These are phyloP conservation scores for Aureobasidium melanogenum DNA, from an alignment of 2,329 filamentous ascomycete species.

Conservation along the genomic window DNA sequence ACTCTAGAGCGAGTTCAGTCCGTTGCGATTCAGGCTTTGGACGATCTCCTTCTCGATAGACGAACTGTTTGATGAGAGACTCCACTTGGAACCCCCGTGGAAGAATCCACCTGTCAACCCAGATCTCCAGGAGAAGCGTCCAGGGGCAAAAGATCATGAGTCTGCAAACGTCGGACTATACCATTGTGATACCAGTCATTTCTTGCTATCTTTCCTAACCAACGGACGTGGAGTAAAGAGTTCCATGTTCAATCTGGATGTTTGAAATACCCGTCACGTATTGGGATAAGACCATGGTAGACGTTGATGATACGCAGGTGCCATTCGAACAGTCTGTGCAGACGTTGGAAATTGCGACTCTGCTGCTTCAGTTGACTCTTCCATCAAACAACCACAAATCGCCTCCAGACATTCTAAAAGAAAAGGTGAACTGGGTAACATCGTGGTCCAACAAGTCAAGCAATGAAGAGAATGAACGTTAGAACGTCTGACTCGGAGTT, in stretches of 20 bases:
- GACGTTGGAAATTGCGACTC: constrained; percentile 11
- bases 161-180: constrained; percentile 1
- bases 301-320: constrained; percentile 8
- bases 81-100: neutral
- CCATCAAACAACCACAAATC: neutral
- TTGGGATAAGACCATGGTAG: neutral
- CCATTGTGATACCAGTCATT: neutral
- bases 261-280: neutral
- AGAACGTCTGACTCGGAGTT: neutral
- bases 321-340: constrained; percentile 6
- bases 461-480: neutral
- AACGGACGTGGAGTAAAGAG: neutral
- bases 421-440: neutral
- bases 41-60: constrained; percentile 4
- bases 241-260: constrained; percentile 2
- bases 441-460: neutral
- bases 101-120: constrained; percentile 3
- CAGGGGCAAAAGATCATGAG: neutral
- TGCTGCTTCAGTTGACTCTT: constrained; percentile 9
- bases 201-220: neutral
- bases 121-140: constrained; percentile 6
- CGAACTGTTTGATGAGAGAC: neutral
- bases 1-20: neutral
- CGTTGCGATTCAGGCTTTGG: constrained; percentile 1
- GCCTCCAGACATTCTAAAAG: neutral